Conservation (phyloP, 768 basidiomycete species). For the Tulasnella sp. region DNA sequence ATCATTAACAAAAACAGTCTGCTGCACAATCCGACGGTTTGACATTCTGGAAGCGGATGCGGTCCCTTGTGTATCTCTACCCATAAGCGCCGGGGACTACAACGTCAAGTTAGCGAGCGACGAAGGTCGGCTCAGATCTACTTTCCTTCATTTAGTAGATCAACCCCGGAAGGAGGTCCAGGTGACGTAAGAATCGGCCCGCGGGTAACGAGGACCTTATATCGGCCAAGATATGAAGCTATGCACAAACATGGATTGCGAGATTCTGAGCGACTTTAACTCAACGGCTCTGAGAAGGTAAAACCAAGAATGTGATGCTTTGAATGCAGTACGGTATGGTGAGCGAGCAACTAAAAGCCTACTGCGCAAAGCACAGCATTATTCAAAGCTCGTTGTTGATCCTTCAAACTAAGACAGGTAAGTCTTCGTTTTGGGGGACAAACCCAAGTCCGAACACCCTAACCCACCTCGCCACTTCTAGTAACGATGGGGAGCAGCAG, state of each 20-base stretch:
- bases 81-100: too few relatives aligned
- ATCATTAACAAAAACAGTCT: too few relatives aligned
- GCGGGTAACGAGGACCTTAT: not conserved
- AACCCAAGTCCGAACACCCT: not conserved
- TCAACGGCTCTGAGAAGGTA: not conserved
- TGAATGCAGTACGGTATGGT: not conserved
- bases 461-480: not conserved
- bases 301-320: not conserved
- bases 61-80: too few relatives aligned
- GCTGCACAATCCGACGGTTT: too few relatives aligned
- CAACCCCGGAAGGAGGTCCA: too few relatives aligned
- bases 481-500: not conserved
- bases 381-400: not conserved
- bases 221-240: not conserved
- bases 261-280: not conserved
- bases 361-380: not conserved
- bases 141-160: too few relatives aligned
- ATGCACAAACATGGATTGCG: not conserved
- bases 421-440: not conserved
- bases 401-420: too few relatives aligned
- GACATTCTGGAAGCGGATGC: too few relatives aligned
- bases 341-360: not conserved
- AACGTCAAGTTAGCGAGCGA: too few relatives aligned
- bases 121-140: too few relatives aligned
- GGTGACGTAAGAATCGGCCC: too few relatives aligned